Conservation (phyloP, 768 basidiomycete genomes). For the Trametopsis cervina region DNA sequence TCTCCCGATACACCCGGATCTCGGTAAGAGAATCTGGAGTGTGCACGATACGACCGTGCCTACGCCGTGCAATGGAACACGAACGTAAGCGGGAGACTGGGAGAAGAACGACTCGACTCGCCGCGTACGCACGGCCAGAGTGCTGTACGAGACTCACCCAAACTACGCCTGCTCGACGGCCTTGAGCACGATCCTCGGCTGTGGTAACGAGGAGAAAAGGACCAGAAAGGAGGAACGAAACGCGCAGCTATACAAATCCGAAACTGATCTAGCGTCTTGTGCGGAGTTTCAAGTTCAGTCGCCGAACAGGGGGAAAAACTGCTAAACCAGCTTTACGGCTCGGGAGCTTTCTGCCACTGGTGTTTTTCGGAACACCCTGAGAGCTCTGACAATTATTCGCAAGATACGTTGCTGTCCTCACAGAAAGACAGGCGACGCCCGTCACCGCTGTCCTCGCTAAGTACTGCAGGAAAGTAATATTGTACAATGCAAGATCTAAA, state of each 20-base stretch:
- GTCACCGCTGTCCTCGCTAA: neutral
- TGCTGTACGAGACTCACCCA: neutral
- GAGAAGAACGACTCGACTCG: neutral
- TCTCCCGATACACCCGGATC: slow-evolving; percentile 69
- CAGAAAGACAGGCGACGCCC: neutral
- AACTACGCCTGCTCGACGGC: neutral
- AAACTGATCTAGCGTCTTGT: slow-evolving; percentile 13
- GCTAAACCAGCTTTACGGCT: slow-evolving; percentile 11
- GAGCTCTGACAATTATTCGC: neutral
- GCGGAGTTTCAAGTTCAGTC: slow-evolving; percentile 14
- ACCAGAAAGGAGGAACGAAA: slow-evolving; percentile 11
- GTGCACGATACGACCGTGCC: neutral
- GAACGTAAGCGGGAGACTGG: neutral
- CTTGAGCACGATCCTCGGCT: neutral
- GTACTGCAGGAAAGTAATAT: neutral
- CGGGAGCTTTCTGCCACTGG: slow-evolving; percentile 1
- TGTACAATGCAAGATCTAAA: slow-evolving; percentile 16
- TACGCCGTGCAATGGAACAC: neutral
- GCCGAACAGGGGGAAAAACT: slow-evolving; percentile 9
- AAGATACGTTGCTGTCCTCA: neutral
- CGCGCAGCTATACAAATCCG: slow-evolving; percentile 12
- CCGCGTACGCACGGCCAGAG: neutral
- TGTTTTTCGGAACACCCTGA: neutral
- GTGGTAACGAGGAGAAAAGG: slow-evolving; percentile 15
- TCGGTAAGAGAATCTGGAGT: slow-evolving; percentile 7